Evolutionary conservation across 192 early-diverging fungal genomes (phyloP), one percentile per base, ranked within the genome.

Genomic region (Coemansia sp.): DNA sequence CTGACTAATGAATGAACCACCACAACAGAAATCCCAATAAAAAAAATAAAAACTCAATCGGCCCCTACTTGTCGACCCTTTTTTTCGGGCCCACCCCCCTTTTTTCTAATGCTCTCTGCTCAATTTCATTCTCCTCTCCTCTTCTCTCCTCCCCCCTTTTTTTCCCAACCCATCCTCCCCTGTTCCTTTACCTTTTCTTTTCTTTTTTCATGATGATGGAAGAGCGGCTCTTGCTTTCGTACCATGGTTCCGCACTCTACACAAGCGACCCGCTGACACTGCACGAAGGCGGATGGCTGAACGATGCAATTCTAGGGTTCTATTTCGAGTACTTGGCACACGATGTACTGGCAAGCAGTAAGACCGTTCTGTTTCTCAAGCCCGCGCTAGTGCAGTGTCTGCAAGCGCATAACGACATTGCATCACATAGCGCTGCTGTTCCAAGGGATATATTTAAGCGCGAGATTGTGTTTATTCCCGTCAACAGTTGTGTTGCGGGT

Each of bases 281-380:
- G 42, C 66, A 40, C 46, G 75, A 74, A 7, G 80, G 80, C 18
- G 58, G 64, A 18, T 77, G 75, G 72, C 66, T 82, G 9, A 82
- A 63, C 72, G 80, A 82, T 42, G 41, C 68, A 5, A 68, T 82
- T 11, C 37, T 82, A n/a, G 66, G 74, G 19, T 82, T 82, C 41
- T 82, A 82, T 60, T 82, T 74, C 47, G 75, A 82, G 41, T 82
- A 82, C 42, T 54, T 82, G 43, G 60, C 65, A 6, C 71, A 74
- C 66, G 66, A 82, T 21, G 66, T 82, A 1, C 62, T 82, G 6
- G 26, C 43, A 1, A 69, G 71, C 60, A 72, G 71, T 45, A 41
- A 40, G 45, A 63, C 45, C 12, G 45, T 77, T 3, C 22, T 82
- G 41, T 67, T 82, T 37, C 80, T 82, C 45, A 77, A 77, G 59